These are phyloP conservation scores for Elaphomyces granulatus DNA, from an alignment of 495 filamentous ascomycete species.

Conservation along the genomic window DNA sequence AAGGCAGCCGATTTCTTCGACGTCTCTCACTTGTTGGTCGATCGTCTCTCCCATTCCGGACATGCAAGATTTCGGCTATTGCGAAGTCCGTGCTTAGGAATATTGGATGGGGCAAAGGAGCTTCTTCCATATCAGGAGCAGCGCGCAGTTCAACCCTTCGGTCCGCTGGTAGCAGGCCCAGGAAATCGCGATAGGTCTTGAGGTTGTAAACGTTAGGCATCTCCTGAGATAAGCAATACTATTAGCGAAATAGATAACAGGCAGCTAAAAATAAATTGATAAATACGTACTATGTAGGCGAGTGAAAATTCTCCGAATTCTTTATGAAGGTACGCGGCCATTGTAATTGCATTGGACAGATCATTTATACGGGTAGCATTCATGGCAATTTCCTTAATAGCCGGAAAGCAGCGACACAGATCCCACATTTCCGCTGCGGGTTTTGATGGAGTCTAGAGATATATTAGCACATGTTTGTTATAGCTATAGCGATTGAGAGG, in stretches of 20 bases:
- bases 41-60: constrained; percentile 7
- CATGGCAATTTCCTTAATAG: background rate
- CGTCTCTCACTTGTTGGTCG: background rate
- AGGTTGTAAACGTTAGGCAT: background rate
- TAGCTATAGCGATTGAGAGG: no score
- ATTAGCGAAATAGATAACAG: no score
- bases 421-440: background rate
- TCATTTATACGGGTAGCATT: constrained; percentile 3
- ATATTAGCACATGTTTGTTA: background rate
- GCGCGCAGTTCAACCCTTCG: background rate
- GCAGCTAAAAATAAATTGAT: background rate
- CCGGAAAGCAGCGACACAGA: background rate
- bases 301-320: constrained; percentile 3
- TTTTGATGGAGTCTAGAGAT: background rate
- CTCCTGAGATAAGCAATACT: background rate
- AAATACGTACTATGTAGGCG: constrained; percentile 1
- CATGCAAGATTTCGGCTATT: constrained; percentile 6
- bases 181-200: background rate
- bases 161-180: background rate
- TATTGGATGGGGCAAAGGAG: background rate
- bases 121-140: background rate
- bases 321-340: background rate
- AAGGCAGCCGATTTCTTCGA: background rate
- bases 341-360: constrained; percentile 3
- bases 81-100: constrained; percentile 5